Base-by-base conservation (phyloP, 1,139 yeast species). In the Magnusiomyces ingens region DNA sequence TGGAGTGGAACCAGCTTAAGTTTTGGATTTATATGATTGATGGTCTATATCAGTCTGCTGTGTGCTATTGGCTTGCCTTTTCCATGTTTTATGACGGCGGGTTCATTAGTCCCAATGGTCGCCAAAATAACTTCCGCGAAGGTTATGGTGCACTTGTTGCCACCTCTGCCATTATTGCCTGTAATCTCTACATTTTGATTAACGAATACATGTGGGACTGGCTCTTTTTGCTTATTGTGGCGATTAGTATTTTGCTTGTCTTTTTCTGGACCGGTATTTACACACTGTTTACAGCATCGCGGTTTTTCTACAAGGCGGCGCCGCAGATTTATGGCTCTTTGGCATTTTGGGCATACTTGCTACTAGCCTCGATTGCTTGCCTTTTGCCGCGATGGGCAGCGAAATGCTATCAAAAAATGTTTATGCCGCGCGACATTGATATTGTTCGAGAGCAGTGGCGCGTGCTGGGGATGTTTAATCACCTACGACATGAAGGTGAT, bases 181-280 rank as follows among this genome's bases (percentile, higher is more conserved):
- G 96, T 71, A 88, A 93, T 68, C 62, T 81, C 13, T 91, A 85
- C 71, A 83, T 93, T 51, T 66, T 89, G 63, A 70, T 85, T 60
- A 95, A 90, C 67, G 95, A 89, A 70, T 82, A 82, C 66, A 78
- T 95, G 65, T 93, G 99, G 99, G 99, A 93, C 71, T 89, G 95
- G 95, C 72, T 89, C 53, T 81, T 91, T 3, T 62, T 77, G 18
- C 65, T 86, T 52, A 77, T 88, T 63, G 79, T 81, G 55, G 71
- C 73, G 10, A 64, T 91, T 45, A 86, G 96, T 6, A 78, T 82
- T 54, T 64, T 90, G 56, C 64, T 90, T 49, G 75, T 89, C 49
- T 86, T 81, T 68, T 82, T 81, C 55, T 91, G 98, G 97, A 83
- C 96, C 0, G 96, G 96, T 50, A 75, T 91, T 50, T 93, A 96